Conservation (phyloP, 805 yeast genomes). For the Ogataea ganodermae region DNA sequence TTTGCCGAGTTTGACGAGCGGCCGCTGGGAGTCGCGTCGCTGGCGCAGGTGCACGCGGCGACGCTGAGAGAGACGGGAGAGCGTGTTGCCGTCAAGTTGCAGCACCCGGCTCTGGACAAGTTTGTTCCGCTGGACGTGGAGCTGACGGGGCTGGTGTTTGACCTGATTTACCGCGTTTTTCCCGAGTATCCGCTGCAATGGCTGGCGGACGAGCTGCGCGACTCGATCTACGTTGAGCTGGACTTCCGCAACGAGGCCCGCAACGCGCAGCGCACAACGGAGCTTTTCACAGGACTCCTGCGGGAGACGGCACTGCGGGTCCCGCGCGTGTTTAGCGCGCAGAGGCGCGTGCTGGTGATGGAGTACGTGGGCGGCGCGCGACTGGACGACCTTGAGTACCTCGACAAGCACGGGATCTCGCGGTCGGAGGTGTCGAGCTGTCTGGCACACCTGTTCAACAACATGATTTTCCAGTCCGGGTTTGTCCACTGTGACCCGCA, state of each 20-base stretch:
- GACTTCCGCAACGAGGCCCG: slow-evolving; percentile 85
- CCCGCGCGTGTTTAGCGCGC: slow-evolving; percentile 70
- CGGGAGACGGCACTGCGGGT: slow-evolving; percentile 73
- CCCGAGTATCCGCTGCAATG: slow-evolving; percentile 94
- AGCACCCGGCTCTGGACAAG: slow-evolving; percentile 83
- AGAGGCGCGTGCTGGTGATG: slow-evolving; percentile 78
- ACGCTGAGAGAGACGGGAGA: slow-evolving; percentile 52
- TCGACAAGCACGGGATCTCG: slow-evolving; percentile 64
- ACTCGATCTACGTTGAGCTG: slow-evolving; percentile 85
- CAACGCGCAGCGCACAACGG: slow-evolving; percentile 71
- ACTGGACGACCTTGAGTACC: slow-evolving; percentile 70
- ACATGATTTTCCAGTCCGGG: slow-evolving; percentile 92
- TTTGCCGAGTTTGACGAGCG: slow-evolving; percentile 65
- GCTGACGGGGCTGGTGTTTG: slow-evolving; percentile 75
- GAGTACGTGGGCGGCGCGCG: slow-evolving; percentile 83
- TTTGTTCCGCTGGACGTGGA: slow-evolving; percentile 90
- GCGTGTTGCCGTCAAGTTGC: slow-evolving; percentile 90
- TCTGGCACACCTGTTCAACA: slow-evolving; percentile 85
- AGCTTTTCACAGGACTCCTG: slow-evolving; percentile 60
- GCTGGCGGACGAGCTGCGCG: slow-evolving; percentile 92
- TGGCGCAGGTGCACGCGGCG: slow-evolving; percentile 94
- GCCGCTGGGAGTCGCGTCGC: slow-evolving; percentile 94
- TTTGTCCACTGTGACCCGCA: slow-evolving; percentile 98
- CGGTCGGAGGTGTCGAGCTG: slow-evolving; percentile 81
- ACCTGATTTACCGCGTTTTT: slow-evolving; percentile 71